These are phyloP conservation scores for Purpureocillium takamizusanense DNA, from an alignment of 2,329 filamentous ascomycete genomes.

Conservation along the genomic window DNA sequence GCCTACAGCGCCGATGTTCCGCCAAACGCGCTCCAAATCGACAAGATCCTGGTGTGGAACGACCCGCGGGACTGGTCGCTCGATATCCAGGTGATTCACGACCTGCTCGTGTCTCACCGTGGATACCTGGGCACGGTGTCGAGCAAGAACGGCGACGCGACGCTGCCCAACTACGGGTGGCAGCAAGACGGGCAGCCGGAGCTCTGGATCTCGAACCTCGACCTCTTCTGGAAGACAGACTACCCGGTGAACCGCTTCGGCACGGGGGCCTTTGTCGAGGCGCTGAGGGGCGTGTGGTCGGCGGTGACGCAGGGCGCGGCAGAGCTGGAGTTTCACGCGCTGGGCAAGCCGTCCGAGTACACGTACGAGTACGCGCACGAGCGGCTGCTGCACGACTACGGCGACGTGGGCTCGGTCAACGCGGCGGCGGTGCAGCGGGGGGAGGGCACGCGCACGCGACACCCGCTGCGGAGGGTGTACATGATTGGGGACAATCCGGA, in stretches of 20 bases:
- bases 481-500: conserved; percentile 92
- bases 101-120: conserved; percentile 69
- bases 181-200: conserved; percentile 72
- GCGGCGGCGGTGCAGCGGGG: conserved; percentile 7
- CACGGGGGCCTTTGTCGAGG: conserved; percentile 82
- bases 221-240: conserved; percentile 79
- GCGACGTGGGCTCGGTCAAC: conserved; percentile 12
- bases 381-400: conserved; percentile 47
- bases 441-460: conserved; percentile 37
- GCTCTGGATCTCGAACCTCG: conserved; percentile 83
- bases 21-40: conserved; percentile 57
- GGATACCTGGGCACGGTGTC: conserved; percentile 79
- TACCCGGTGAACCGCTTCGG: conserved; percentile 82
- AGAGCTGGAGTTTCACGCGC: conserved; percentile 52
- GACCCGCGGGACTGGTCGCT: conserved; percentile 95
- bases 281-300: conserved; percentile 71
- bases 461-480: conserved; percentile 68
- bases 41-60: conserved; percentile 89
- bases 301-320: conserved; percentile 54
- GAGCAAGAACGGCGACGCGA: conserved; percentile 54
- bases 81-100: conserved; percentile 75
- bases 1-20: conserved; percentile 25
- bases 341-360: conserved; percentile 71
- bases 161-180: conserved; percentile 67
- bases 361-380: conserved; percentile 80